A percentile compares a stretch with the other conserved stretches of the same genome.
These are phyloP conservation scores for Backusella westeae DNA, from an alignment of 192 early-diverging fungal species.

Conservation along the genomic window DNA sequence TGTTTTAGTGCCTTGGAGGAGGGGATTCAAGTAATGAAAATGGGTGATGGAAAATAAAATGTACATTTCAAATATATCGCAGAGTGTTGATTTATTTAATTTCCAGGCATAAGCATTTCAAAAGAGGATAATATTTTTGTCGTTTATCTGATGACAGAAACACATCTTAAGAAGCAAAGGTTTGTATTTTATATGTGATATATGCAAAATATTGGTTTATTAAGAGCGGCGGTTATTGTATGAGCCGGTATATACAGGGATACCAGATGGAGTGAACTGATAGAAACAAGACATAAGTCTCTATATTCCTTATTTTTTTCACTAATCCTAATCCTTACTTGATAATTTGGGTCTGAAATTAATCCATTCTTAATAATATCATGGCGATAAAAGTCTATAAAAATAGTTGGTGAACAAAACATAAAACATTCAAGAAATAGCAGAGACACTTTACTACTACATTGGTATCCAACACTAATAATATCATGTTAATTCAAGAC, in stretches of 20 bases:
- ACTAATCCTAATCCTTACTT: slow-evolving; percentile 14
- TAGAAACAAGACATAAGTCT: background rate
- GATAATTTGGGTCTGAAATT: slow-evolving; percentile 56
- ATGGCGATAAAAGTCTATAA: slow-evolving; percentile 50
- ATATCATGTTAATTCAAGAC: background rate
- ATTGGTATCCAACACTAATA: slow-evolving; percentile 57
- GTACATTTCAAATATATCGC: too few species aligned
- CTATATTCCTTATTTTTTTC: background rate
- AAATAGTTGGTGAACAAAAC: background rate
- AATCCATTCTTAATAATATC: slow-evolving; percentile 49
- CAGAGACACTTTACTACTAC: slow-evolving; percentile 39
- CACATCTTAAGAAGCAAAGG: background rate
- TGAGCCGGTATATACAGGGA: slow-evolving; percentile 28
- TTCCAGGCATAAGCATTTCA: too few species aligned
- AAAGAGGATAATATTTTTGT: too few species aligned
- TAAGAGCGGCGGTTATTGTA: slow-evolving; percentile 15
- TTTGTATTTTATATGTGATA: background rate
- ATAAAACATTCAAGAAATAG: background rate
- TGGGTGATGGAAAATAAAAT: too few species aligned
- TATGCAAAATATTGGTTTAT: background rate
- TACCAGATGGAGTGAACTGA: slow-evolving; percentile 35
- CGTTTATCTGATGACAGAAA: background rate
- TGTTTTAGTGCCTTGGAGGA: too few species aligned
- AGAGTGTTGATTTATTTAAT: too few species aligned
- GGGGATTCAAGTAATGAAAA: too few species aligned